Evolutionary conservation across 208 protist species (phyloP).

Genomic region (Trypanosoma melophagium): DNA sequence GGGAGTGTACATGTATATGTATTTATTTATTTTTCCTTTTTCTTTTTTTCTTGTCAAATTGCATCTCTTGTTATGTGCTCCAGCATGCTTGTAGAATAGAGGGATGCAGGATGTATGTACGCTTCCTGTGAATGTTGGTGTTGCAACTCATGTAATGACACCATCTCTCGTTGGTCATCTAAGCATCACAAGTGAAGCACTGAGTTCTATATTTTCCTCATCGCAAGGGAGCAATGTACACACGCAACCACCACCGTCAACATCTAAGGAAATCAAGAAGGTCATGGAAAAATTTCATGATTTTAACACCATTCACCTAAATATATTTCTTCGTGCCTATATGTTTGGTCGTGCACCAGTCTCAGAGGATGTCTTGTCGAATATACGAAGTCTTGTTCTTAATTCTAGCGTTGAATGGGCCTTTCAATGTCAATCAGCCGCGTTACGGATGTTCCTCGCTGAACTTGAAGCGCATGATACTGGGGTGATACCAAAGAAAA

Average conservation of each 20-base stretch:
- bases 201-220: constrained; percentile 59
- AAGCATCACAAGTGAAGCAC: constrained; percentile 42
- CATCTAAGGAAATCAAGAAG: constrained; percentile 66
- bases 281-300: constrained; percentile 46
- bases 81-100: not conserved
- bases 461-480: constrained; percentile 60
- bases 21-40: too few species aligned
- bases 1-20: too few species aligned
- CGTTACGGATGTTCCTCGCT: constrained; percentile 53
- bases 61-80: not conserved
- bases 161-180: constrained; percentile 14
- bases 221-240: constrained; percentile 65
- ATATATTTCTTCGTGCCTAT: constrained; percentile 72
- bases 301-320: constrained; percentile 71
- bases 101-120: constrained; percentile 20
- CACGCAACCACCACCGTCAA: constrained; percentile 55
- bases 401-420: constrained; percentile 64
- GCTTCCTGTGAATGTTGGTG: constrained; percentile 20
- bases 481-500: constrained; percentile 47
- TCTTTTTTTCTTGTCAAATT: not conserved
- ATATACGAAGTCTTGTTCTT: constrained; percentile 55
- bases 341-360: constrained; percentile 61
- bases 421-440: constrained; percentile 64
- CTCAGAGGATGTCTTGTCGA: constrained; percentile 48
- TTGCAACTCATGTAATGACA: constrained; percentile 18